phyloP scores from a whole-genome alignment of 1,284 basidiomycete species.

The Caloboletus firmus region DNA sequence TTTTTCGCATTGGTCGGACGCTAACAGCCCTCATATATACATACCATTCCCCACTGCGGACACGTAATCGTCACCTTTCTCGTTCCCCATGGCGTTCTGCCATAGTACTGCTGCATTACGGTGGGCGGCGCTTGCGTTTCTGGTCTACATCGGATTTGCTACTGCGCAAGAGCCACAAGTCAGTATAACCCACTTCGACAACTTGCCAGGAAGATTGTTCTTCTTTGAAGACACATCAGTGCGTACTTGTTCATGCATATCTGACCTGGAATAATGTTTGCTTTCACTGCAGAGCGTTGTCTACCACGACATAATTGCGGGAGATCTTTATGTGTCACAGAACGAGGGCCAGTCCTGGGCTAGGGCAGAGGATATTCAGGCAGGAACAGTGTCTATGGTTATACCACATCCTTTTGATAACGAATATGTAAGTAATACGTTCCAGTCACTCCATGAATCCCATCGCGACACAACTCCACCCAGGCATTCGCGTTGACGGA shows the following conservation, averaged over 20 bases:
- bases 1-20: background rate
- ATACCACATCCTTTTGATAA: slow-evolving; percentile 88
- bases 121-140: slow-evolving; percentile 32
- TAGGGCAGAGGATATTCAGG: slow-evolving; percentile 59
- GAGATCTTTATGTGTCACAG: slow-evolving; percentile 76
- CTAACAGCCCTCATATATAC: background rate
- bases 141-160: slow-evolving; percentile 28
- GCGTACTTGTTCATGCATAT: slow-evolving; percentile 25
- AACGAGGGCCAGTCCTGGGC: slow-evolving; percentile 90
- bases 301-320: slow-evolving; percentile 75
- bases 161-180: slow-evolving; percentile 43
- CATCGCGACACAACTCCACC: background rate
- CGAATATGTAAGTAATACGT: slow-evolving; percentile 53
- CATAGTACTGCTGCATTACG: slow-evolving; percentile 38
- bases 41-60: slow-evolving; percentile 8
- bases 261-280: background rate
- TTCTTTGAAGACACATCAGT: slow-evolving; percentile 94
- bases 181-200: slow-evolving; percentile 54
- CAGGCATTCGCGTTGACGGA: slow-evolving; percentile 85
- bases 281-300: slow-evolving; percentile 60
- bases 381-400: slow-evolving; percentile 68
- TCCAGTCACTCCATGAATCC: background rate
- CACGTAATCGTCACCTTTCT: slow-evolving; percentile 12
- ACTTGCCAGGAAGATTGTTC: slow-evolving; percentile 81
- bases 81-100: slow-evolving; percentile 38